These are phyloP conservation scores for Begonia loranthoides DNA, from an alignment of 306 rosid genomes.

Conservation along the genomic window DNA sequence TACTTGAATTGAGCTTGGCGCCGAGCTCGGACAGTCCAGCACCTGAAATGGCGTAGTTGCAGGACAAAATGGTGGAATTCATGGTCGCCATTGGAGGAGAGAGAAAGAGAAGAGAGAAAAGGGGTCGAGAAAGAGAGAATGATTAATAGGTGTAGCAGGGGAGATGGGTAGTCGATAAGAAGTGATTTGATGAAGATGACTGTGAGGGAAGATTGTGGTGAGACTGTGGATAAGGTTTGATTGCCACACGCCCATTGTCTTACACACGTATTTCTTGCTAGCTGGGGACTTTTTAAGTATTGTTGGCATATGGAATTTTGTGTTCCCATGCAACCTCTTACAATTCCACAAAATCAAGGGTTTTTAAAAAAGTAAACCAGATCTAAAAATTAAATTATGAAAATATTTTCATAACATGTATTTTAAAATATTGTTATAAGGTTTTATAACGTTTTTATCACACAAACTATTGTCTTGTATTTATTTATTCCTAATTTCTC, in stretches of 20 bases:
- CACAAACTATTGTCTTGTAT: too few relatives aligned
- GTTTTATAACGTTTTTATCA: too few relatives aligned
- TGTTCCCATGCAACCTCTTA: too few relatives aligned
- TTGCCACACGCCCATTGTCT: slow-evolving; percentile 33
- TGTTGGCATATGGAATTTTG: too few relatives aligned
- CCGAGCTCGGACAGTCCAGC: slow-evolving; percentile 26
- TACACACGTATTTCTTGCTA: too few relatives aligned
- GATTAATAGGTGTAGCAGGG: slow-evolving; percentile 11
- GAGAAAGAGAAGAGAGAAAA: background rate
- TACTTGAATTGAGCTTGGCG: slow-evolving; percentile 26
- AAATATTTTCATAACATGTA: too few relatives aligned
- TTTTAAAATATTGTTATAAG: too few relatives aligned
- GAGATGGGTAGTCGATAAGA: slow-evolving; percentile 5
- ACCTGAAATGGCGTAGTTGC: slow-evolving; percentile 41
- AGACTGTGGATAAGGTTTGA: slow-evolving; percentile 94
- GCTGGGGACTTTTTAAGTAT: too few relatives aligned
- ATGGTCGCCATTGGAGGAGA: slow-evolving; percentile 44
- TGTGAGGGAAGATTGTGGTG: slow-evolving; percentile 42
- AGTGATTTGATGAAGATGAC: slow-evolving; percentile 8
- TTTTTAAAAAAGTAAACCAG: too few relatives aligned
- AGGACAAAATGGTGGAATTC: slow-evolving; percentile 75
- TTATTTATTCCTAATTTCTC: too few relatives aligned
- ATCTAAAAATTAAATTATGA: too few relatives aligned
- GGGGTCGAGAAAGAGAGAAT: slow-evolving; percentile 3
- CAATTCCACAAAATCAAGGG: too few relatives aligned